phyloP scores from a whole-genome alignment of 2,329 filamentous ascomycete species.

The Xylaria sp. region DNA sequence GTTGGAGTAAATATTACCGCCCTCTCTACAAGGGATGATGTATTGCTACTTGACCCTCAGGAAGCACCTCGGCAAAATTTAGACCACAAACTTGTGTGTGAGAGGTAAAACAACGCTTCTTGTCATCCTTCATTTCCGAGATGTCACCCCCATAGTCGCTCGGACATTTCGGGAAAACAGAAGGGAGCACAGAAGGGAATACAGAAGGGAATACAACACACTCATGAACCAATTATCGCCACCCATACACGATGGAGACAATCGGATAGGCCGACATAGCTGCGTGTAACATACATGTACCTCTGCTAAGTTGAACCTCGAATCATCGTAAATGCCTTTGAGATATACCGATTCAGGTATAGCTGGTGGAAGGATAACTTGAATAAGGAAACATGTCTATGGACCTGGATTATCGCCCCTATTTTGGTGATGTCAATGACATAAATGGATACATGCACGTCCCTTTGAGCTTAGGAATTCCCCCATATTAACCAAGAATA shows the following conservation, averaged over 20 bases:
- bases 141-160: background rate
- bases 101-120: background rate
- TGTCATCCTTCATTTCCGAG: background rate
- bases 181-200: background rate
- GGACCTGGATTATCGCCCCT: background rate
- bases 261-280: background rate
- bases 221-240: background rate
- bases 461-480: background rate
- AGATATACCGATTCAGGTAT: background rate
- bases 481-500: no score
- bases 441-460: background rate
- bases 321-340: background rate
- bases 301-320: background rate
- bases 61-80: background rate
- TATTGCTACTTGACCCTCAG: background rate
- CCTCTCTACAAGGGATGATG: background rate
- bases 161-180: no score
- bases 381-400: background rate
- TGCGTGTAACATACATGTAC: background rate
- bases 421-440: no score
- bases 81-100: background rate
- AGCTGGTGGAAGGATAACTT: background rate
- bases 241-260: background rate
- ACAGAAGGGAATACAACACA: background rate
- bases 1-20: background rate